These are phyloP conservation scores for Jatropha multifida DNA, from an alignment of 441 rosid genomes.

Conservation along the genomic window DNA sequence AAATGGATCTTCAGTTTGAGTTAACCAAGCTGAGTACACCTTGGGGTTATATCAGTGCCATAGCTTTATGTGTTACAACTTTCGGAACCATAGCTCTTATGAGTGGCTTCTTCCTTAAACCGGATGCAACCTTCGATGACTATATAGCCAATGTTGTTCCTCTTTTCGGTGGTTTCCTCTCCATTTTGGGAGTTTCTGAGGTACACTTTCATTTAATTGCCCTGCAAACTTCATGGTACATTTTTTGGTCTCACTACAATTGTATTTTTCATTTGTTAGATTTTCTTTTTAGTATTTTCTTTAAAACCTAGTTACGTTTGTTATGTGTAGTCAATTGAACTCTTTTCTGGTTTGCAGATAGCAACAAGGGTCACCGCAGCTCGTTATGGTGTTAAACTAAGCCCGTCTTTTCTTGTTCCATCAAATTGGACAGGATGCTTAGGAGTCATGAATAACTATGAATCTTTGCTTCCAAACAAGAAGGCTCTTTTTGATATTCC, in stretches of 20 bases:
- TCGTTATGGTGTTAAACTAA: slow-evolving; percentile 61
- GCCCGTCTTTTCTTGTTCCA: slow-evolving; percentile 89
- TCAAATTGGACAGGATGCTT: slow-evolving; percentile 95
- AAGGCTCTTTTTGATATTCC: slow-evolving; percentile 87
- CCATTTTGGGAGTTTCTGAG: slow-evolving; percentile 92
- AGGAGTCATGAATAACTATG: slow-evolving; percentile 90
- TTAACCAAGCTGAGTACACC: slow-evolving; percentile 77
- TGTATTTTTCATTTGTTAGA: neutral
- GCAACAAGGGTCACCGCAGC: slow-evolving; percentile 82
- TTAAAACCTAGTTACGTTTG: neutral
- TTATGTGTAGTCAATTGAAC: neutral
- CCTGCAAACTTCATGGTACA: neutral
- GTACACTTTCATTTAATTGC: slow-evolving; percentile 28
- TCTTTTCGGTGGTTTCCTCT: slow-evolving; percentile 77
- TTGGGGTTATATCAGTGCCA: slow-evolving; percentile 71
- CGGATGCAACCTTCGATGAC: slow-evolving; percentile 78
- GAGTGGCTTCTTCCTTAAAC: slow-evolving; percentile 94
- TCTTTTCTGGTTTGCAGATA: slow-evolving; percentile 43
- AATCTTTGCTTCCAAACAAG: slow-evolving; percentile 80
- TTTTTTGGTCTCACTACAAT: neutral
- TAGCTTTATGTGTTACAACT: slow-evolving; percentile 63
- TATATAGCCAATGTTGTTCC: slow-evolving; percentile 71
- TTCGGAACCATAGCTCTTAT: slow-evolving; percentile 83
- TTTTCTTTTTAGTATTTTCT: neutral
- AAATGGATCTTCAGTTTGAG: slow-evolving; percentile 79